Base-by-base conservation (phyloP, 331 rosid genomes). In the Dryas integrifolia region DNA sequence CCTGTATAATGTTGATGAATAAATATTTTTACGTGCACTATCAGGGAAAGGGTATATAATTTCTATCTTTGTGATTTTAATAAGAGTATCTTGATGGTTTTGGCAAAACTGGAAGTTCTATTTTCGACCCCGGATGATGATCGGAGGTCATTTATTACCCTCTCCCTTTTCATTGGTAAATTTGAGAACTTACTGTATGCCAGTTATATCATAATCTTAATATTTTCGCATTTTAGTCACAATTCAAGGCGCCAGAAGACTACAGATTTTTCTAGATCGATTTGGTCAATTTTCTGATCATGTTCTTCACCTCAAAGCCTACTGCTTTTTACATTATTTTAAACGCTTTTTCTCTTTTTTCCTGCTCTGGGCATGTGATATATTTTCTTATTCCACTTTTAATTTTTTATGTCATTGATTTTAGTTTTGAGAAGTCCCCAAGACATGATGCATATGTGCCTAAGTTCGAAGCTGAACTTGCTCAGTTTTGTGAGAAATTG, bases 401-500 rank as follows among this genome's bases (percentile, higher is more conserved):
- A 70, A 80, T 58, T 70, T 76, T 50, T 52, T 41, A 13, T 68
- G 30, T 67, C 62, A 35, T 14, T 66, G 76, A 70, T 75, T 76
- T 64, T 84, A 95, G 99, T 82, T 95, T 95, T 80, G 99, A 92
- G 85, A 84, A 82, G 46, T 95, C 99, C 57, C 96, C 99, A 15
- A 88, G 96, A 76, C 99, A 95, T 76, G 97, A 87, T 70, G 88
- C 87, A 5, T 88, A 58, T 12, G 93, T 92, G 53, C 90, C 92
- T 44, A 95, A 85, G 80, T 95, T 95, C 81, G 99, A 95, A 82
- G 97, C 92, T 9, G 99, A 95, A 70, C 99, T 95, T 64, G 73
- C 89, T 80, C 99, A 89, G 78, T 92, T 89, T 82, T 95, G 99
- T 67, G 99, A 92, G 83, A 95, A 92, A 83, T 60, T 95, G 96